Evolutionary conservation across 306 rosid species (phyloP).

Genomic region (Prunus kanzakura): DNA sequence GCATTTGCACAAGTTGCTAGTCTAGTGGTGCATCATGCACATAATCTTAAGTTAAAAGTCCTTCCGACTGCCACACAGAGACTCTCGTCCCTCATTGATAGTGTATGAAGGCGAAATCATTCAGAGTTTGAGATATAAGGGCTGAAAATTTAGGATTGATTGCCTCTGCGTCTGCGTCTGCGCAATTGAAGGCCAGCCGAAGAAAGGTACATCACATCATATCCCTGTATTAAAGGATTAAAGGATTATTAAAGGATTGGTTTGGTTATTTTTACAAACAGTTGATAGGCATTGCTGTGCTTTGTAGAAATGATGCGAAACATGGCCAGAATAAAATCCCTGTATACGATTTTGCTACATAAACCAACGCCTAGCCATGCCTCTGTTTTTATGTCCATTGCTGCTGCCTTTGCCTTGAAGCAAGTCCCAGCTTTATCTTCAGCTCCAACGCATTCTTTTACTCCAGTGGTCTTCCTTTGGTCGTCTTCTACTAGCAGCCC

Average conservation of each 20-base stretch:
- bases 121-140: background rate
- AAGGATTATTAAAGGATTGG: background rate
- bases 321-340: background rate
- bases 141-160: background rate
- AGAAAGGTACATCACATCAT: background rate
- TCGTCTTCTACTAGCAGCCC: conserved; percentile 13
- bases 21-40: too few relatives aligned
- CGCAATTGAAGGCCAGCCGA: background rate
- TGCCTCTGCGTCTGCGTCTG: background rate
- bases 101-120: background rate
- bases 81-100: background rate
- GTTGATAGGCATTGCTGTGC: background rate
- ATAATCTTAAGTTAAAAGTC: too few relatives aligned
- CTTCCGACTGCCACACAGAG: background rate
- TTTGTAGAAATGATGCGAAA: background rate
- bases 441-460: conserved; percentile 14
- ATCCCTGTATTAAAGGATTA: too few relatives aligned
- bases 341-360: background rate
- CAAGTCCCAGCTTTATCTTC: conserved; percentile 9
- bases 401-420: conserved; percentile 19
- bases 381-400: conserved; percentile 24
- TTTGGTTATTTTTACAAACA: background rate
- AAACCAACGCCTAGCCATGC: conserved; percentile 3
- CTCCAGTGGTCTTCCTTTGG: conserved; percentile 20
- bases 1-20: too few relatives aligned